These are phyloP conservation scores for Psophocarpus tetragonolobus DNA, from an alignment of 306 rosid species.

Conservation along the genomic window DNA sequence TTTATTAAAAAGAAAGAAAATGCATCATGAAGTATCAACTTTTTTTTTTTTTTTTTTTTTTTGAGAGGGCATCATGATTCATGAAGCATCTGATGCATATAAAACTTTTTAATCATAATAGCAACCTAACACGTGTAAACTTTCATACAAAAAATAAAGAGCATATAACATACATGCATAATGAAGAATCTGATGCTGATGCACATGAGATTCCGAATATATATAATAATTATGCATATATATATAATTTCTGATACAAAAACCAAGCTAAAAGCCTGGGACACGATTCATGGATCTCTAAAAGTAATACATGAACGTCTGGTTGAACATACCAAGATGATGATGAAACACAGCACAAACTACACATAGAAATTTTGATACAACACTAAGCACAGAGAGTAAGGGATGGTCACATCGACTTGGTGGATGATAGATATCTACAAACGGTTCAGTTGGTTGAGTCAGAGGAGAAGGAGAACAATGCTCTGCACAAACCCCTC, in stretches of 20 bases:
- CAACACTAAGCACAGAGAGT: constrained; percentile 5
- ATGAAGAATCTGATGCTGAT: background rate
- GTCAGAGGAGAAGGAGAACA: constrained; percentile 27
- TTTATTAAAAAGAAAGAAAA: too few species aligned
- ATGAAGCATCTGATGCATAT: too few species aligned
- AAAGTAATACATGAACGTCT: constrained; percentile 35
- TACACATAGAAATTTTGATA: constrained; percentile 29
- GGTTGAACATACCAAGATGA: constrained; percentile 31
- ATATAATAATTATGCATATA: background rate
- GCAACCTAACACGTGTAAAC: too few species aligned
- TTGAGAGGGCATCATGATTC: too few species aligned
- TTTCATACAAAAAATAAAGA: too few species aligned
- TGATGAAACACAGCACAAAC: constrained; percentile 30
- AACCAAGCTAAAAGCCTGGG: background rate
- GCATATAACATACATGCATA: background rate
- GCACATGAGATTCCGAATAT: background rate
- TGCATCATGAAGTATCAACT: too few species aligned
- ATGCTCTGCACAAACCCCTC: constrained; percentile 34
- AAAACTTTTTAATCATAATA: too few species aligned
- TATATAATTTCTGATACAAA: background rate
- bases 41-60: too few species aligned
- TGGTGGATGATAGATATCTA: constrained; percentile 39
- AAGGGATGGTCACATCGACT: constrained; percentile 19
- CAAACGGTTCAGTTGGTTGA: constrained; percentile 26
- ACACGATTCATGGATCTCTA: constrained; percentile 30